Percentiles rank a stretch among this genome's conserved stretches.
Evolutionary conservation across 208 protist genomes (phyloP).

Genomic region (Trypanosoma lewisi): DNA sequence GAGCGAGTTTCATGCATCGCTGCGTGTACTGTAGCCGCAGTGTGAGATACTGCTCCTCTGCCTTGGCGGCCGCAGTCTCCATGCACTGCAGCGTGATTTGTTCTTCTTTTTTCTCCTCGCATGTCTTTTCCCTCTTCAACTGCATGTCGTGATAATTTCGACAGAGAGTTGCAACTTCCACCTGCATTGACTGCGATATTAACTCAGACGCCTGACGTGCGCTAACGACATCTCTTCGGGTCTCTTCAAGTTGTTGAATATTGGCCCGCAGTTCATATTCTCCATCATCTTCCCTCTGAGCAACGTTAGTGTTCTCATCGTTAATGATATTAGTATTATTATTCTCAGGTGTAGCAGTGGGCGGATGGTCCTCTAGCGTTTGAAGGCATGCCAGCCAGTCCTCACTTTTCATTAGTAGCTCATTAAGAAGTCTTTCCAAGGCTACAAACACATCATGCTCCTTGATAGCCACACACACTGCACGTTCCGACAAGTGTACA

Average conservation of each 20-base stretch:
- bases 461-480: background rate
- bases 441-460: constrained; percentile 6
- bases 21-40: constrained; percentile 3
- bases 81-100: background rate
- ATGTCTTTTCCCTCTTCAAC: background rate
- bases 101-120: background rate
- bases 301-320: background rate
- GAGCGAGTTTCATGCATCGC: background rate
- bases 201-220: background rate
- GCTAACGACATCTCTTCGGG: background rate
- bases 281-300: background rate
- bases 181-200: background rate
- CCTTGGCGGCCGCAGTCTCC: background rate
- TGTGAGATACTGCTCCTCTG: background rate
- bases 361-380: background rate
- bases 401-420: background rate
- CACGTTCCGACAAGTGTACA: background rate
- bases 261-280: background rate
- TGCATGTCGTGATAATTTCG: background rate
- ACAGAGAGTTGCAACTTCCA: background rate
- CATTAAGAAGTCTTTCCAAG: background rate
- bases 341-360: background rate
- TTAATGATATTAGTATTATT: background rate
- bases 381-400: constrained; percentile 6
- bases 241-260: background rate